phyloP scores from a whole-genome alignment of 768 basidiomycete genomes.

The Bullera alba region DNA sequence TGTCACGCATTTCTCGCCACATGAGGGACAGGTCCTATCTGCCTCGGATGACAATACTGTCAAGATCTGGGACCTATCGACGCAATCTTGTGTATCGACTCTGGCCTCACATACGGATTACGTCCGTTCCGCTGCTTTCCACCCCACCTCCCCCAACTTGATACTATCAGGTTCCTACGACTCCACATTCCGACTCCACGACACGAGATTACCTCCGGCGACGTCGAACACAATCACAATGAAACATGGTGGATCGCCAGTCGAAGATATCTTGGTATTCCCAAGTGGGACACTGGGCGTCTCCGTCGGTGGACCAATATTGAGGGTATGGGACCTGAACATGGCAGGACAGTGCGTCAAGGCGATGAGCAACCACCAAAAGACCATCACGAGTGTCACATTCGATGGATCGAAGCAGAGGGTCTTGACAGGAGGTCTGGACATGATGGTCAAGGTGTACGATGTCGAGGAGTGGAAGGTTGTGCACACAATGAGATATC shows the following conservation, averaged over 20 bases:
- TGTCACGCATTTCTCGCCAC: slow-evolving; percentile 81
- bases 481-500: slow-evolving; percentile 97
- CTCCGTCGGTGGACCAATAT: slow-evolving; percentile 82
- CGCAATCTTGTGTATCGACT: slow-evolving; percentile 68
- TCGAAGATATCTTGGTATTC: slow-evolving; percentile 89
- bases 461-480: slow-evolving; percentile 87
- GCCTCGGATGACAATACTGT: slow-evolving; percentile 95
- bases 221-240: slow-evolving; percentile 56
- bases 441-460: slow-evolving; percentile 98
- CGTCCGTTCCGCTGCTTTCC: slow-evolving; percentile 85
- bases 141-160: slow-evolving; percentile 71
- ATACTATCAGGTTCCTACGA: slow-evolving; percentile 93
- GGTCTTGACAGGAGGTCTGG: slow-evolving; percentile 80
- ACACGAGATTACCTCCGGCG: slow-evolving; percentile 53
- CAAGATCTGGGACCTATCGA: slow-evolving; percentile 90
- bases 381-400: slow-evolving; percentile 83
- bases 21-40: slow-evolving; percentile 74
- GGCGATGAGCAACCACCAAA: slow-evolving; percentile 95
- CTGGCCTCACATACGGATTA: slow-evolving; percentile 89
- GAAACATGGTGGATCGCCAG: slow-evolving; percentile 54
- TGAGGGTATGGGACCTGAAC: slow-evolving; percentile 83
- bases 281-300: slow-evolving; percentile 67
- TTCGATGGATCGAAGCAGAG: slow-evolving; percentile 71
- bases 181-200: slow-evolving; percentile 78
- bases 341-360: slow-evolving; percentile 72